Conservation (phyloP, 768 basidiomycete species). For the Wakefieldia striispora region DNA sequence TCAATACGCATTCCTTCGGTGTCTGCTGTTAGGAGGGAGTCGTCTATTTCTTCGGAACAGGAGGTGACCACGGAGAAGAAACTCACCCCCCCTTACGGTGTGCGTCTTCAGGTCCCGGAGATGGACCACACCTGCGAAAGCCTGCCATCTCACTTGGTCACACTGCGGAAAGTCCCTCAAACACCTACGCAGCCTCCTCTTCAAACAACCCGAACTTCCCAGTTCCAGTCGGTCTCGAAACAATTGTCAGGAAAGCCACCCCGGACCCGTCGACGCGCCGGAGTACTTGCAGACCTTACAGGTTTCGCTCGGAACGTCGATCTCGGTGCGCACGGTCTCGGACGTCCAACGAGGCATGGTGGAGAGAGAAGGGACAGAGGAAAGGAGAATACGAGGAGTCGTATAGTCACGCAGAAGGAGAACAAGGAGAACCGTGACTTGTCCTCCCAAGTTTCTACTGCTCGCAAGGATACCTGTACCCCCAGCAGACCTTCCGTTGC, state of each 20-base stretch:
- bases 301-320: constrained; percentile 34
- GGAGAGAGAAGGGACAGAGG: constrained; percentile 30
- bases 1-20: constrained; percentile 11
- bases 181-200: constrained; percentile 8
- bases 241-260: constrained; percentile 30
- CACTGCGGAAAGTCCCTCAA: background rate
- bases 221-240: constrained; percentile 10
- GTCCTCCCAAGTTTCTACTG: background rate
- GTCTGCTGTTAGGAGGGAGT: constrained; percentile 1
- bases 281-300: constrained; percentile 42
- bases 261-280: constrained; percentile 24
- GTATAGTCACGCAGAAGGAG: constrained; percentile 14
- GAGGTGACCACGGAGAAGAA: constrained; percentile 5
- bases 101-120: constrained; percentile 1
- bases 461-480: constrained; percentile 8
- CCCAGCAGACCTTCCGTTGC: background rate
- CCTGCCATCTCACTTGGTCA: background rate
- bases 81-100: background rate
- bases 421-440: constrained; percentile 30
- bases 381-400: constrained; percentile 22
- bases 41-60: background rate
- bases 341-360: constrained; percentile 9
- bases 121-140: constrained; percentile 13
- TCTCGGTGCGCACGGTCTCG: constrained; percentile 29
- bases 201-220: constrained; percentile 16